These are phyloP conservation scores for Alternaria triticina DNA, from an alignment of 2,329 filamentous ascomycete species.

Conservation along the genomic window DNA sequence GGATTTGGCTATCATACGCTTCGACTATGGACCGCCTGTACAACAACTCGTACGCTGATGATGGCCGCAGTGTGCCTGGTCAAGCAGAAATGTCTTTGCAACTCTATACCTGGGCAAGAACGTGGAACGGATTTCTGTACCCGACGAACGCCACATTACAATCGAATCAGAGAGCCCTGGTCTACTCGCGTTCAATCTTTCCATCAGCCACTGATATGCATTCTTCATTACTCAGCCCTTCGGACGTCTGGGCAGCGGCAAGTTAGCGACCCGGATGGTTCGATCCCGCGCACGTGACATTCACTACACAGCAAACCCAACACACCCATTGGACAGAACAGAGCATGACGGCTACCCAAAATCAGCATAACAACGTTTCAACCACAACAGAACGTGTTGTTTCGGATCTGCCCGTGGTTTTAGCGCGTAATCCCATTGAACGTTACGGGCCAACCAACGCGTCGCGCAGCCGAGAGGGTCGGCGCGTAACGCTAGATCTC, in stretches of 20 bases:
- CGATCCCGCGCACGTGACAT: constrained; percentile 1
- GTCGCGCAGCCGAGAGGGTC: constrained; percentile 22
- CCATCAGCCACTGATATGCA: background rate
- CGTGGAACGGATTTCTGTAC: background rate
- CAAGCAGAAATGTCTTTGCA: background rate
- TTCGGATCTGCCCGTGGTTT: constrained; percentile 15
- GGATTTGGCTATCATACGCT: background rate
- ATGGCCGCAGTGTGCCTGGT: background rate
- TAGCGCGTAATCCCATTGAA: constrained; percentile 15
- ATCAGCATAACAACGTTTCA: constrained; percentile 18
- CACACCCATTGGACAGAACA: constrained; percentile 1
- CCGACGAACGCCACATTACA: background rate
- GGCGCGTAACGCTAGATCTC: constrained; percentile 29
- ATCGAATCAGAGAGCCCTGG: background rate
- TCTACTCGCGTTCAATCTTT: background rate
- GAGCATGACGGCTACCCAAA: constrained; percentile 4
- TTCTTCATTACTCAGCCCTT: background rate
- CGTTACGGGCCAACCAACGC: constrained; percentile 20
- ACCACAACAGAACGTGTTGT: constrained; percentile 16
- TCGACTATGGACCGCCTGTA: background rate
- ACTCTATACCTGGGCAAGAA: background rate
- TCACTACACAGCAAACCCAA: background rate
- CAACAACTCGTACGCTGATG: background rate
- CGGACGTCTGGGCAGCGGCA: background rate
- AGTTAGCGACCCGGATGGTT: background rate